Evolutionary conservation across 129 eudicot species (phyloP), one percentile per base, ranked within the genome.

Genomic region (Helianthus tuberosus): DNA sequence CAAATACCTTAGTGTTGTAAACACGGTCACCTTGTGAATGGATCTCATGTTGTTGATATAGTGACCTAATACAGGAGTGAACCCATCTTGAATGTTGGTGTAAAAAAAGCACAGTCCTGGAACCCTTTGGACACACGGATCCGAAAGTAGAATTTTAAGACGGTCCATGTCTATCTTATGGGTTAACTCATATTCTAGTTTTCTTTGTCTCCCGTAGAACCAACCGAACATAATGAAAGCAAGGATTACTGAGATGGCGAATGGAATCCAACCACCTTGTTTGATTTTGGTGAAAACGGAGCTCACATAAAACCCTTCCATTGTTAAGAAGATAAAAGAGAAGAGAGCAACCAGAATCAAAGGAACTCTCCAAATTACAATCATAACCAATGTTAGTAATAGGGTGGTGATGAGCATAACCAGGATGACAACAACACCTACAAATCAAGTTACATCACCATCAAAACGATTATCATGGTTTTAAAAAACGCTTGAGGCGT

Each of bases 211-310:
- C 39, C 91, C 91, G 39, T 89, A 86, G 57, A 81, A 84, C 96
- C 96, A 89, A 54, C 89, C 89, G 39, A 89, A 89, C 96, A 89
- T 89, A 36, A 89, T 86, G 78, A 86, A 83, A 32, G 89, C 87
- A 13, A 89, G 91, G 36, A 89, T 76, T 43, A 86, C 36, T 52
- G 91, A 89, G 52, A 89, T 89, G 71, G 96, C 91, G 35, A 89
- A 89, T n/a, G 96, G 96, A 20, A 89, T 86, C 96, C 91, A 89
- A 58, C 96, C 96, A 11, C 96, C 96, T 71, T 89, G 82, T 48
- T 75, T 80, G 39, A 89, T 72, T 79, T 89, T 89, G 64, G 85
- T 89, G 43, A 84, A 79, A 27, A 89, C 80, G 11, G 96, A 87
- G 29, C 87, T 86, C 50, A 82, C 82, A 36, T 86, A 89, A 32